A percentile compares a stretch with the other conserved stretches of the same genome.
Evolutionary conservation across 2,329 filamentous ascomycete species (phyloP).

Genomic region (Magnaporthales sp.): DNA sequence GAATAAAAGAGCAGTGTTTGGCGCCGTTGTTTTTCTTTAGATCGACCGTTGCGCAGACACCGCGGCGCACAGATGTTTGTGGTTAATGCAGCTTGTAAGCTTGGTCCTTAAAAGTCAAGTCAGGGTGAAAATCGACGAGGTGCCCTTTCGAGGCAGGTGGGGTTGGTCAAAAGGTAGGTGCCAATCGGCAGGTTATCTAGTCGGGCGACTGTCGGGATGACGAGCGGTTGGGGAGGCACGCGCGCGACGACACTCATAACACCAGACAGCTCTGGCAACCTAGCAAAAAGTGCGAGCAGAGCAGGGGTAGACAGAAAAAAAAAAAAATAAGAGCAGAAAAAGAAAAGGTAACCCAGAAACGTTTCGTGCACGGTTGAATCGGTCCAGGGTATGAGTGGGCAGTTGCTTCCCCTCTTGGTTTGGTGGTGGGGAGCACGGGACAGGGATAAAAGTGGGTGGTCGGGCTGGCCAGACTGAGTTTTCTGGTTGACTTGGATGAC

Average conservation of each 20-base stretch:
- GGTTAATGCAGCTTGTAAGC: not conserved
- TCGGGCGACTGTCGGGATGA: not conserved
- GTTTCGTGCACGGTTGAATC: not conserved
- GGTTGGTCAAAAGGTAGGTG: not conserved
- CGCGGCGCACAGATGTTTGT: not conserved
- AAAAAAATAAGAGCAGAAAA: conserved; percentile 2
- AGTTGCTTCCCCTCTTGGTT: not conserved
- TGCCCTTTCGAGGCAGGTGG: not conserved
- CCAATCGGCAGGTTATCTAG: not conserved
- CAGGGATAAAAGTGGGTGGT: not conserved
- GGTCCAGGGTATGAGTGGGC: not conserved
- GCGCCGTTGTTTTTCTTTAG: not conserved
- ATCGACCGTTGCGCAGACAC: not conserved
- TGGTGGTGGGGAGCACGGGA: not conserved
- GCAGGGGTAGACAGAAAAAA: not conserved
- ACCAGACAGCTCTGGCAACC: not conserved
- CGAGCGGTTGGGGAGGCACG: not conserved
- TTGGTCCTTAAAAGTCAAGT: not conserved
- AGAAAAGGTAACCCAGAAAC: not conserved
- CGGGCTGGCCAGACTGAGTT: not conserved
- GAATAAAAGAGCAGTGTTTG: not conserved
- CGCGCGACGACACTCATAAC: not conserved
- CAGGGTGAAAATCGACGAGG: not conserved
- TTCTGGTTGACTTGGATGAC: not conserved
- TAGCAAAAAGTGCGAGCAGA: not conserved